phyloP scores from a whole-genome alignment of 2,329 filamentous ascomycete genomes.

The Thelonectria olida region DNA sequence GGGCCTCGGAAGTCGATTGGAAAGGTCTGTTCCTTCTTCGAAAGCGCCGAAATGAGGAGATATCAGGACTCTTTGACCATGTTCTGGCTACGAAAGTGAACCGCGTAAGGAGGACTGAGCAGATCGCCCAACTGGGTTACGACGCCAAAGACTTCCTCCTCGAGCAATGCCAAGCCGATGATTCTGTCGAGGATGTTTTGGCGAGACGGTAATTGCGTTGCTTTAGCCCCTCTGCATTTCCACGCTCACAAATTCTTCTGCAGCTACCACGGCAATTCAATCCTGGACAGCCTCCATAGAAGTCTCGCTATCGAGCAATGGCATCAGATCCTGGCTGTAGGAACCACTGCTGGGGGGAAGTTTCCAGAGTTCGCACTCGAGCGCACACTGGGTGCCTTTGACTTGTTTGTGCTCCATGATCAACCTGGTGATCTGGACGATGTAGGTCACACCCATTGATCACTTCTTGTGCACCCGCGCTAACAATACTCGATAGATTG shows the following conservation, averaged over 20 bases:
- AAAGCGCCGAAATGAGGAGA: constrained; percentile 59
- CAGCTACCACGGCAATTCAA: constrained; percentile 78
- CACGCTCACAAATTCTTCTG: constrained; percentile 3
- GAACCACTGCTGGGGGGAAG: constrained; percentile 24
- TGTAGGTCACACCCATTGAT: constrained; percentile 52
- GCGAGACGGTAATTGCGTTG: constrained; percentile 67
- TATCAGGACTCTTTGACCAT: constrained; percentile 67
- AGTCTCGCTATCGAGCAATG: constrained; percentile 82
- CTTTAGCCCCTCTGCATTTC: constrained; percentile 41
- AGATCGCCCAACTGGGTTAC: constrained; percentile 78
- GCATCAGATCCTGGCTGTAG: constrained; percentile 54
- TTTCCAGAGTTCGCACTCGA: constrained; percentile 67
- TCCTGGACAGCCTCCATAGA: constrained; percentile 83
- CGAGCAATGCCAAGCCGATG: constrained; percentile 67
- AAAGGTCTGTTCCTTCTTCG: constrained; percentile 71
- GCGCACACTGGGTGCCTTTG: constrained; percentile 81
- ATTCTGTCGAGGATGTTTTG: constrained; percentile 76
- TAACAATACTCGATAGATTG: constrained; percentile 57
- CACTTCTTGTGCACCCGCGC: constrained; percentile 2
- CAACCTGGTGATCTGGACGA: constrained; percentile 78
- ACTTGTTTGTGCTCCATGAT: constrained; percentile 85
- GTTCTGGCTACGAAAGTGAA: constrained; percentile 77
- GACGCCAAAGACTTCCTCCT: constrained; percentile 89
- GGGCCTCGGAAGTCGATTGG: constrained; percentile 74
- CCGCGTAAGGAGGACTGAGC: constrained; percentile 74